These are phyloP conservation scores for Fusarium duplospermum DNA, from an alignment of 2,329 filamentous ascomycete species.

Conservation along the genomic window DNA sequence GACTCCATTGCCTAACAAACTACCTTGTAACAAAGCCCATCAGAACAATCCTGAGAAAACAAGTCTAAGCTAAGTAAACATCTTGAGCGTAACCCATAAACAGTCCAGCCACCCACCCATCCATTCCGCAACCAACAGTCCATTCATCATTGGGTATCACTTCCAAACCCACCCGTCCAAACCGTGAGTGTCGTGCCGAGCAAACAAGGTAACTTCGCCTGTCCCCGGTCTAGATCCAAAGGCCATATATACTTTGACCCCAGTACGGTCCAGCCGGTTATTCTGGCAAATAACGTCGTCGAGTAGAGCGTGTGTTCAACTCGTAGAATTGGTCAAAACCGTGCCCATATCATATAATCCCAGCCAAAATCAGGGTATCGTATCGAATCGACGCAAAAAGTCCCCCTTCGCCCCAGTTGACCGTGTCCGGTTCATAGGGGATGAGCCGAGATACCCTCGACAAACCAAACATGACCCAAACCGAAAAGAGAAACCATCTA, in stretches of 20 bases:
- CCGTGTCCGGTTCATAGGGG: constrained; percentile 8
- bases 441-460: constrained; percentile 8
- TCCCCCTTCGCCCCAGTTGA: constrained; percentile 19
- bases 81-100: constrained; percentile 28
- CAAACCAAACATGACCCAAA: constrained; percentile 10
- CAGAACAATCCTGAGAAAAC: constrained; percentile 35
- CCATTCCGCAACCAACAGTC: not conserved
- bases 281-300: constrained; percentile 5
- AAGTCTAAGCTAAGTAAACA: constrained; percentile 29
- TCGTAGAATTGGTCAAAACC: constrained; percentile 5
- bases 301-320: not conserved
- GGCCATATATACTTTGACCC: not conserved
- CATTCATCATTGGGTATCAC: constrained; percentile 41
- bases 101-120: constrained; percentile 1
- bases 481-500: constrained; percentile 21
- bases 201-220: constrained; percentile 23
- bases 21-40: constrained; percentile 20
- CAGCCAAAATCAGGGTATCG: constrained; percentile 41
- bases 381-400: constrained; percentile 40
- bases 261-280: constrained; percentile 2
- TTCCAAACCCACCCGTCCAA: constrained; percentile 38
- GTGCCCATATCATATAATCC: constrained; percentile 29
- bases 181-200: constrained; percentile 20
- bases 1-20: constrained; percentile 35
- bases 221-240: constrained; percentile 15